These are phyloP conservation scores for Sordariomycetes sp. DNA, from an alignment of 2,329 filamentous ascomycete species.

Conservation along the genomic window DNA sequence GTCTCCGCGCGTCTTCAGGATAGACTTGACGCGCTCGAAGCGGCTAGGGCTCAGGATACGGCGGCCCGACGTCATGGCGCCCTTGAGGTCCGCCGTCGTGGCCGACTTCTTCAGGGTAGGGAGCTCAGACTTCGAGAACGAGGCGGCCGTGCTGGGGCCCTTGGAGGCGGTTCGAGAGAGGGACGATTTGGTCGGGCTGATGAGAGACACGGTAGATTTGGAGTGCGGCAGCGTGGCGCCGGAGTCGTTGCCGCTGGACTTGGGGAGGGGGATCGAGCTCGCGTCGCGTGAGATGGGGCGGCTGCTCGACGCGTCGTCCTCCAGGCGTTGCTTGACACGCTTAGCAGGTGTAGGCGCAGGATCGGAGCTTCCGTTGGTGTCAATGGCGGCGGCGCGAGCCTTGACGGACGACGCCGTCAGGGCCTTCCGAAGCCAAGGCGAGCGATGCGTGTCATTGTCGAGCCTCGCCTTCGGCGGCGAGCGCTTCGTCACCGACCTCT, in stretches of 20 bases:
- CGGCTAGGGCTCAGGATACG: constrained; percentile 33
- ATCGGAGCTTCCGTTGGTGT: constrained; percentile 6
- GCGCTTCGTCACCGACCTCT: constrained; percentile 17
- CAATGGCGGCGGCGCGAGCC: neutral
- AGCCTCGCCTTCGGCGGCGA: constrained; percentile 31
- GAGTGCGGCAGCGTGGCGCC: constrained; percentile 21
- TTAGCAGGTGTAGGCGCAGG: constrained; percentile 40
- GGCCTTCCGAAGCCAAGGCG: constrained; percentile 13
- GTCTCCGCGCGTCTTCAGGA: constrained; percentile 26
- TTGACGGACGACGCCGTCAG: constrained; percentile 9
- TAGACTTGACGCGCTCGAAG: constrained; percentile 44
- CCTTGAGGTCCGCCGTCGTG: constrained; percentile 31
- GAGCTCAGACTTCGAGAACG: constrained; percentile 29
- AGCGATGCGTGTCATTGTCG: constrained; percentile 12
- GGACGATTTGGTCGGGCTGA: constrained; percentile 70
- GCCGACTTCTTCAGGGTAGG: constrained; percentile 32
- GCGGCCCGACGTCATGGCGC: constrained; percentile 6
- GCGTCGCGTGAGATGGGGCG: constrained; percentile 44
- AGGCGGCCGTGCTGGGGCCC: constrained; percentile 18
- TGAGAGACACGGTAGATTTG: constrained; percentile 41
- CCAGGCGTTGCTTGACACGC: constrained; percentile 52
- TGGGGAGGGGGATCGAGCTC: constrained; percentile 34
- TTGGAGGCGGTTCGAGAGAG: constrained; percentile 32
- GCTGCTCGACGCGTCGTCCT: constrained; percentile 56
- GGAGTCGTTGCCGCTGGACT: constrained; percentile 19